These are phyloP conservation scores for Avena eriantha DNA, from an alignment of 176 grass and related monocot species.

Conservation along the genomic window DNA sequence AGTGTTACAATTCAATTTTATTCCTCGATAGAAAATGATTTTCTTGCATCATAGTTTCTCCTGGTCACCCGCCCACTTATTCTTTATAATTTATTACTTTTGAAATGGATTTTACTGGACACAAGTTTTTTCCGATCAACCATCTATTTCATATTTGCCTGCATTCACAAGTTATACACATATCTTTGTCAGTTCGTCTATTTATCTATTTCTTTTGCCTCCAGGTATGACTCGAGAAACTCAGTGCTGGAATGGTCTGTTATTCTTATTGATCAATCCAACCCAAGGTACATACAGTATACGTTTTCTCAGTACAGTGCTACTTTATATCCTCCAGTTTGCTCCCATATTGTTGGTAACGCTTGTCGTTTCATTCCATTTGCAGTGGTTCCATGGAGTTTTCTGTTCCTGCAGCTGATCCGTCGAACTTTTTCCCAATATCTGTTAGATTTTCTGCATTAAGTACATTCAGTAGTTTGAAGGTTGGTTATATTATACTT, in stretches of 20 bases:
- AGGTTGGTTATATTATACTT: slow-evolving; percentile 60
- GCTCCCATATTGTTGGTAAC: not conserved
- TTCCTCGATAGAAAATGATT: not conserved
- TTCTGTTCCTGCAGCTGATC: slow-evolving; percentile 69
- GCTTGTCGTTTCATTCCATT: slow-evolving; percentile 32
- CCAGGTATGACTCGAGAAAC: slow-evolving; percentile 84
- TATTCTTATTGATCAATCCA: slow-evolving; percentile 87
- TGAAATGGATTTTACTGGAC: not conserved
- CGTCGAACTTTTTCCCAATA: slow-evolving; percentile 83
- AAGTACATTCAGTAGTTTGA: slow-evolving; percentile 78
- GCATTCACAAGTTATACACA: slow-evolving; percentile 23
- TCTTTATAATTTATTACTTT: slow-evolving; percentile 11
- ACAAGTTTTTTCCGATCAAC: not conserved
- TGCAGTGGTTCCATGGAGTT: slow-evolving; percentile 94
- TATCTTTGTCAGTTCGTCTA: not conserved
- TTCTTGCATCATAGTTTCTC: not conserved
- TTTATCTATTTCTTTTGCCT: slow-evolving; percentile 29
- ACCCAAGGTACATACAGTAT: slow-evolving; percentile 63
- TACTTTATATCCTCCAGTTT: slow-evolving; percentile 3
- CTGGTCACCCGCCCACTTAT: not conserved
- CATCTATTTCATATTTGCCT: not conserved
- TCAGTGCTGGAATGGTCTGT: slow-evolving; percentile 83
- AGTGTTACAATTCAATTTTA: not conserved
- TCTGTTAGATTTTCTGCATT: slow-evolving; percentile 72
- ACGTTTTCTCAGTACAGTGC: not conserved